Conservation (phyloP, 176 grass and related monocot species). For the Hsuehochloa calcarea region DNA sequence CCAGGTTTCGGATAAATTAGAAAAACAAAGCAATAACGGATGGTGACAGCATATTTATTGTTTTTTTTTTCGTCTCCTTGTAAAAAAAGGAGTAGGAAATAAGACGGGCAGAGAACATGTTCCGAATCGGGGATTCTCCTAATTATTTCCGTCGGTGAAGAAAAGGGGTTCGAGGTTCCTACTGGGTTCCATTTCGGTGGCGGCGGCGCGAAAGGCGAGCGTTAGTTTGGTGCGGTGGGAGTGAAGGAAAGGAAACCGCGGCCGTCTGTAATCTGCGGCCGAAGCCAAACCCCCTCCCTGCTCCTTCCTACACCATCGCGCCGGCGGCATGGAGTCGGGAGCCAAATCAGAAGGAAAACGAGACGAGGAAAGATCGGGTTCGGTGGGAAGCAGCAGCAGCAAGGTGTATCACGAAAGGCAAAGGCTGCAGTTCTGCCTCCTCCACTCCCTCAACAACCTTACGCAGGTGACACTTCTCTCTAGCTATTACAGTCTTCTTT, state of each 20-base stretch:
- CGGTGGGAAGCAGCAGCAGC: neutral
- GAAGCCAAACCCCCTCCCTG: neutral
- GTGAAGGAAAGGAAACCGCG: neutral
- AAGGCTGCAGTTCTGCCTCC: slow-evolving; percentile 79
- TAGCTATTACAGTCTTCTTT: neutral
- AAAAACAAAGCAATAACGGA: neutral
- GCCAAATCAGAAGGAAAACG: slow-evolving; percentile 24
- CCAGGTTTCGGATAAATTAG: neutral
- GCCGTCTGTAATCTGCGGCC: neutral
- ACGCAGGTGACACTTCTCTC: slow-evolving; percentile 54
- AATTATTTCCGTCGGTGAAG: neutral
- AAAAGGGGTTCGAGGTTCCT: neutral
- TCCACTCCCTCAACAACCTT: slow-evolving; percentile 95
- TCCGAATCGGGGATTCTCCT: neutral
- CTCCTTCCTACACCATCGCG: neutral
- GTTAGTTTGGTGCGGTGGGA: neutral
- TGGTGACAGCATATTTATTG: no score
- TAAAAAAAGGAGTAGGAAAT: no score
- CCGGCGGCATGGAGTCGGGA: slow-evolving; percentile 26
- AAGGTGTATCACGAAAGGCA: slow-evolving; percentile 79
- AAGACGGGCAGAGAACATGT: neutral
- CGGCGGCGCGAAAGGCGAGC: neutral
- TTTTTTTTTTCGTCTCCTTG: no score
- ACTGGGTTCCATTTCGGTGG: neutral
- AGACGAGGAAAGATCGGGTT: neutral